Base-by-base conservation (phyloP, 73 alveolate species). In the Paraurostyla sp. region DNA sequence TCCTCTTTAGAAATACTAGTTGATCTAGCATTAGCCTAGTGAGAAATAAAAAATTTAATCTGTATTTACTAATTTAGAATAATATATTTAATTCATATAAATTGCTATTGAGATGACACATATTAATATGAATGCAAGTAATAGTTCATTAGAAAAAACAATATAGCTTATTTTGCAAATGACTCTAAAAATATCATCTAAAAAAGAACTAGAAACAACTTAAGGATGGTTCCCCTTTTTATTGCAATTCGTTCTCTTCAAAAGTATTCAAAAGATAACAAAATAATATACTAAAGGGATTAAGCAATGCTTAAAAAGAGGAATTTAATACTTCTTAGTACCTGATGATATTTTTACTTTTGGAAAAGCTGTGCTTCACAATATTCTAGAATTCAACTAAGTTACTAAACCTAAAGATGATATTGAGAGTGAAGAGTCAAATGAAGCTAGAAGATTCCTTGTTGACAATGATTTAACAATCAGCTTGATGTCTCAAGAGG, bases 261-360 rank as follows among this genome's bases (percentile, higher is more conserved):
- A 73, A 9, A 43, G 57, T 48, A 20, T 73, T 2, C 41, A 73
- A 29, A 50, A 45, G 71, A 73, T 48, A 1, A 29, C 52, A 13
- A 52, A 50, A 18, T 6, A 50, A 20, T 73, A 73, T 45, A 35
- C 59, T 27, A 73, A 73, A 23, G 87, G 87, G 1, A 73, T 73
- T 50, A 73, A 57, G 42, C 56, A 45, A 20, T 73, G 71, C 33
- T 50, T 73, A 45, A 48, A 56, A 73, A 73, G 27, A 50, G 87
- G 87, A 3, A 50, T 73, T n/a, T 73, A 45, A 45, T 73, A 73
- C 42, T 73, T 73, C 87, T 3, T 73, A 11, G 87, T 73, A 6
- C 68, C 73, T 13, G 87, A 73, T 18, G 87, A 73, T 50, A 45
- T 73, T 35, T 50, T 73, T 27, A 36, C 6, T 3, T 32, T 73